These are phyloP conservation scores for Acanthamoeba healyi DNA, from an alignment of 208 protist species.

Conservation along the genomic window DNA sequence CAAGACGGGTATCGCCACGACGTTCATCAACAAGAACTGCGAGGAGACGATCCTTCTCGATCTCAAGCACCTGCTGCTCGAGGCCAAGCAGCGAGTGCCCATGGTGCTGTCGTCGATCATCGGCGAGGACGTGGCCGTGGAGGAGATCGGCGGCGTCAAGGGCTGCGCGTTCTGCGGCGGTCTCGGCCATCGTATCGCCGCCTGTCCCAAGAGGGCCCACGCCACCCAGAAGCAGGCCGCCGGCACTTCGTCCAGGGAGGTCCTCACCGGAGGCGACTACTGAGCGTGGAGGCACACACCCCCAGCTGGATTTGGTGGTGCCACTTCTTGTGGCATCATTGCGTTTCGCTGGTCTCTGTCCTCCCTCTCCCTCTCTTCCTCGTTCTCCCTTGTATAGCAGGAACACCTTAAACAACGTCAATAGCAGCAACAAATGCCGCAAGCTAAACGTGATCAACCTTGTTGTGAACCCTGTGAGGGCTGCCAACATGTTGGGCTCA, in stretches of 20 bases:
- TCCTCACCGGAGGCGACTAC: constrained; percentile 45
- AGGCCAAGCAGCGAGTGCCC: constrained; percentile 92
- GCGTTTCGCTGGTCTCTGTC: no score
- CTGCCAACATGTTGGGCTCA: no score
- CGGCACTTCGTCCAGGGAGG: constrained; percentile 28
- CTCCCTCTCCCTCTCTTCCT: no score
- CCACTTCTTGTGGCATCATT: neutral
- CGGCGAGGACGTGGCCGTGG: constrained; percentile 74
- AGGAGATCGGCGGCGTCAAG: constrained; percentile 57
- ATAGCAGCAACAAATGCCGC: no score
- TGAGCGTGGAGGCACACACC: no score
- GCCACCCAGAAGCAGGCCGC: constrained; percentile 57
- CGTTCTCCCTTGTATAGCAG: no score
- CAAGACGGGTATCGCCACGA: constrained; percentile 94
- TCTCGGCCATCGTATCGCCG: constrained; percentile 91
- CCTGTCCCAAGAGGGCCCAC: constrained; percentile 90
- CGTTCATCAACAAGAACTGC: constrained; percentile 92
- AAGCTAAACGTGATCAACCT: no score
- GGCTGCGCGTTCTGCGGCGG: constrained; percentile 94
- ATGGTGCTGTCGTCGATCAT: constrained; percentile 83
- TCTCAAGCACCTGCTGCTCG: constrained; percentile 94
- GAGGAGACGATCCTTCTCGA: constrained; percentile 92
- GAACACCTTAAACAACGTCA: no score
- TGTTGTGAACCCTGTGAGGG: no score
- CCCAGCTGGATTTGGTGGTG: no score